Evolutionary conservation across 139 green algal genomes (phyloP).

Genomic region (Auxenochlorella pyrenoidosa): DNA sequence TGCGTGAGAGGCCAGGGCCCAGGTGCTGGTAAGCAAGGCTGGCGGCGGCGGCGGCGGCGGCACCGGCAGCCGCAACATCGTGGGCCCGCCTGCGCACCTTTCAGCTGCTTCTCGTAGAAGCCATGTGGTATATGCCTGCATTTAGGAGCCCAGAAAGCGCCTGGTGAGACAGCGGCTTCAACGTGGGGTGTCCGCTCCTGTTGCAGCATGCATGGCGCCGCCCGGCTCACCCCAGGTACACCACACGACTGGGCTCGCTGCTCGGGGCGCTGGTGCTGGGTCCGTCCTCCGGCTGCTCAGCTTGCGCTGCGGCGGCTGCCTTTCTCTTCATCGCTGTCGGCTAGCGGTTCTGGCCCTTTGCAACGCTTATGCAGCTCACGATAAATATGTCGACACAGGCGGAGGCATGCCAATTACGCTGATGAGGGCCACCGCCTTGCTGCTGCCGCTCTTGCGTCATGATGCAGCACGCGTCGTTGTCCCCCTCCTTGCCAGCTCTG

Average conservation of each 20-base stretch:
- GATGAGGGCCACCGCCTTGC: too few relatives aligned
- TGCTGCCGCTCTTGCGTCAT: background rate
- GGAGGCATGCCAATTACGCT: too few relatives aligned
- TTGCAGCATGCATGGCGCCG: background rate
- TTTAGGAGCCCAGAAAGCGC: background rate
- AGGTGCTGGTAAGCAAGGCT: background rate
- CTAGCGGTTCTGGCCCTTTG: too few relatives aligned
- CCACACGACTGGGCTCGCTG: constrained; percentile 46
- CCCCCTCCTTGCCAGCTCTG: too few relatives aligned
- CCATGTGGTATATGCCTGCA: constrained; percentile 90
- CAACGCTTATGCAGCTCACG: too few relatives aligned
- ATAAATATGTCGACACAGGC: too few relatives aligned
- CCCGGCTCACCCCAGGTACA: constrained; percentile 64
- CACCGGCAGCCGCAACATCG: background rate
- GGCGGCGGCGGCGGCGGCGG: background rate
- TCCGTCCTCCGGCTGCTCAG: constrained; percentile 5
- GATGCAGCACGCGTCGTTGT: too few relatives aligned
- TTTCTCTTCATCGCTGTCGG: background rate
- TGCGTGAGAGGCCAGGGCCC: background rate
- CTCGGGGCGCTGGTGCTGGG: constrained; percentile 27
- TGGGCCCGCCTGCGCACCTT: constrained; percentile 57
- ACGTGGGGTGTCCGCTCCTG: too few relatives aligned
- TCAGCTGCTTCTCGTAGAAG: constrained; percentile 91
- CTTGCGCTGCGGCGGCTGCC: background rate
- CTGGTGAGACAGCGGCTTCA: background rate